Evolutionary conservation across 2,329 filamentous ascomycete genomes (phyloP), one percentile per base, ranked within the genome.

Genomic region (Aspergillus ibericus): DNA sequence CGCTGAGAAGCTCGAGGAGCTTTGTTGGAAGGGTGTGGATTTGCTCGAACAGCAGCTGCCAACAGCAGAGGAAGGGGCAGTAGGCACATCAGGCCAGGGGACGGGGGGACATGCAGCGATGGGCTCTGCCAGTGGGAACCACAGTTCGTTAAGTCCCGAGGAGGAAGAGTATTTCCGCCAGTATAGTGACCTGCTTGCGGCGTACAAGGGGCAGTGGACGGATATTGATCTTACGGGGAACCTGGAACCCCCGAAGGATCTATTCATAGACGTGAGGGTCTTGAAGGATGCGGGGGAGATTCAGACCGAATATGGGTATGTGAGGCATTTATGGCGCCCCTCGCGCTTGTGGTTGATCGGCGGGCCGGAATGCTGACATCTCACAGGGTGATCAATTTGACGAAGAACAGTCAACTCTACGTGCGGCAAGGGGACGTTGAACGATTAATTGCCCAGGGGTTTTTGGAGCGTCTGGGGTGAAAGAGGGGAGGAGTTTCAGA

Each of bases 341-440:
- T 38, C 32, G 40, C 29, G 22, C 5, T 52, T 44, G 32, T 46
- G 32, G 22, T 53, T 35, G 16, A 44, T 49, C 12, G 5, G 15
- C 12, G 40, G 42, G 18, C 29, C 35, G 40, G 40, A 50, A 60
- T 66, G 68, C 72, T 64, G 64, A 70, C 65, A 63, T 56, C 50
- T 49, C 46, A 34, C 67, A 96, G 92, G 15, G 91, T 93, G 12
- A 97, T 99, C 69, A 98, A 90, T 60, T 83, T 99, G 79, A 96
- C 92, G 36, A 98, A 96, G 77, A 98, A 99, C 77, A 97, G 93
- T 70, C 95, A 99, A 73, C 96, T 99, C 72, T 98, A 96, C 71
- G 95, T 99, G 38, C 86, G 93, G 48, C 92, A 97, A 71, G 93
- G 92, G 22, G 95, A 99, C 77, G 95, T 99, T 6, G 95, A 99